phyloP scores from a whole-genome alignment of 1,284 basidiomycete genomes.

The Cystobasidium sp. region DNA sequence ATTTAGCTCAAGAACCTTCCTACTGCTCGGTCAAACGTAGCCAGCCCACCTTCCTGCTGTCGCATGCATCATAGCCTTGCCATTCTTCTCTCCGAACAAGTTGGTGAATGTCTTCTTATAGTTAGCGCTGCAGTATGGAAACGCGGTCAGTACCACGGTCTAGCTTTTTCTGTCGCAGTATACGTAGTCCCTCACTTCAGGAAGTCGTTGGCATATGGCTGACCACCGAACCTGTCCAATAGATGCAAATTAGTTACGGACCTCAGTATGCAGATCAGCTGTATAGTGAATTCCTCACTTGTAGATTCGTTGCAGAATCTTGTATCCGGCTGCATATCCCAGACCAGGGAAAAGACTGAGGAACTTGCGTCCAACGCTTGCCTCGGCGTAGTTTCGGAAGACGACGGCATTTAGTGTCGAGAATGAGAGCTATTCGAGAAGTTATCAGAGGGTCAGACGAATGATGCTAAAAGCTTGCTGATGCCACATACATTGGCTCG shows the following conservation, averaged over 20 bases:
- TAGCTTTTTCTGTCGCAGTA: neutral
- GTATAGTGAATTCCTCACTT: constrained; percentile 23
- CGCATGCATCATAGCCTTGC: constrained; percentile 95
- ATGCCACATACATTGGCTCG: constrained; percentile 30
- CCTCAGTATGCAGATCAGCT: neutral
- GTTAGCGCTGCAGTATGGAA: constrained; percentile 42
- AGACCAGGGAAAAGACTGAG: constrained; percentile 95
- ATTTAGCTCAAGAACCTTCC: neutral
- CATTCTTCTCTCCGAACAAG: constrained; percentile 90
- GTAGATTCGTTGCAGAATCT: constrained; percentile 89
- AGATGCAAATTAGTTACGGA: neutral
- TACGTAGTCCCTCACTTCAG: constrained; percentile 60
- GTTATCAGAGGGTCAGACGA: neutral
- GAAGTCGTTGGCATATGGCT: constrained; percentile 95
- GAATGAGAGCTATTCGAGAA: constrained; percentile 21
- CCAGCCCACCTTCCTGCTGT: constrained; percentile 79
- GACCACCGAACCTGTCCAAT: constrained; percentile 85
- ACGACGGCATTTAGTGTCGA: constrained; percentile 69
- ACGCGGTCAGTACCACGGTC: neutral
- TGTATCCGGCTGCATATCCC: constrained; percentile 98
- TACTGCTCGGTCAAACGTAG: neutral
- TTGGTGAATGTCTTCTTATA: constrained; percentile 78
- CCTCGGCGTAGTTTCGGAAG: constrained; percentile 81
- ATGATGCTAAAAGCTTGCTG: neutral
- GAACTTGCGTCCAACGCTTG: constrained; percentile 66